These are phyloP conservation scores for Agapanthus africanus DNA, from an alignment of 106 monocot genomes.

Conservation along the genomic window DNA sequence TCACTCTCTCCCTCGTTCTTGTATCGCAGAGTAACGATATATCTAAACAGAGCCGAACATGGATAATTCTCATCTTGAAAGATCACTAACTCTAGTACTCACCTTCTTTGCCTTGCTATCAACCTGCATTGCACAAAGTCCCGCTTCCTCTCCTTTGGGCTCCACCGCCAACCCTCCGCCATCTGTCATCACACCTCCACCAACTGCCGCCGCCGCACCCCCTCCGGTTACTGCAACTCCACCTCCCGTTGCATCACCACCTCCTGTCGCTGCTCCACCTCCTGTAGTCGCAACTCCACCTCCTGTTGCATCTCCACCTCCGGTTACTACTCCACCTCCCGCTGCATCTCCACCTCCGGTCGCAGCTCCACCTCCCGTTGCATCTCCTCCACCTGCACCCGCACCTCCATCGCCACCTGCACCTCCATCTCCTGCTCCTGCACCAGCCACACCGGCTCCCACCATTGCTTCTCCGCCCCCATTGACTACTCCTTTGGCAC, in stretches of 20 bases:
- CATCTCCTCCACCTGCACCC: slow-evolving; percentile 5
- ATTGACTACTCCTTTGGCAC: background rate
- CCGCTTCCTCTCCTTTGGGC: background rate
- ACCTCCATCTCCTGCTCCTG: slow-evolving; percentile 4
- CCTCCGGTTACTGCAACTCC: background rate
- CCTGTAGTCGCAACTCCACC: slow-evolving; percentile 6
- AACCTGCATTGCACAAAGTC: slow-evolving; percentile 9
- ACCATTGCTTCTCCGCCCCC: background rate
- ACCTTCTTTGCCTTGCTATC: background rate
- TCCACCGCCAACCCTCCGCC: slow-evolving; percentile 3
- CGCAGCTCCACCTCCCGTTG: background rate
- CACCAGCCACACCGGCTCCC: background rate
- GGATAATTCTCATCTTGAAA: background rate
- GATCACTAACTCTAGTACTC: background rate
- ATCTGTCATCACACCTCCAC: background rate
- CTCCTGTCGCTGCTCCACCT: background rate
- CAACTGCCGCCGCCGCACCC: background rate
- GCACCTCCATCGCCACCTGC: background rate
- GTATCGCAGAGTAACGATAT: background rate
- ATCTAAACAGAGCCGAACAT: background rate
- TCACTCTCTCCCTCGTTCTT: background rate
- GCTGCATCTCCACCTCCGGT: slow-evolving; percentile 1
- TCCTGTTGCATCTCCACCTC: slow-evolving; percentile 2
- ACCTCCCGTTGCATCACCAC: background rate
- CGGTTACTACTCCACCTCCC: slow-evolving; percentile 4